Percentiles rank a stretch among this genome's conserved stretches.
These are phyloP conservation scores for Fusarium hainanense DNA, from an alignment of 2,329 filamentous ascomycete genomes.

Conservation along the genomic window DNA sequence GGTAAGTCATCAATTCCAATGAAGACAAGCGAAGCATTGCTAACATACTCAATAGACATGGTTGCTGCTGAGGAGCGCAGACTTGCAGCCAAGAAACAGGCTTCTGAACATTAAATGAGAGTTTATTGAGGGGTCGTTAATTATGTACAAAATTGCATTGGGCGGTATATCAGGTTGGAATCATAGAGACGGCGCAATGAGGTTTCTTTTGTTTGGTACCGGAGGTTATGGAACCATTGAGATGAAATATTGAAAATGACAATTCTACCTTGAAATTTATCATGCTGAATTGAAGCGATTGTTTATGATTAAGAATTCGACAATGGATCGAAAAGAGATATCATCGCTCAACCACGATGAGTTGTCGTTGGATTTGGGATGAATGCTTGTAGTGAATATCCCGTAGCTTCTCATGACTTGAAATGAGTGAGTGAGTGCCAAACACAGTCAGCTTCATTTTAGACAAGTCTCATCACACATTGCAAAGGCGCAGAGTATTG, in stretches of 20 bases:
- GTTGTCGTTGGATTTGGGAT: not conserved
- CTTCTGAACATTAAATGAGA: constrained; percentile 5
- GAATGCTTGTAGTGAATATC: not conserved
- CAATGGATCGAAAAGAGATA: not conserved
- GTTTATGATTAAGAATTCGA: not conserved
- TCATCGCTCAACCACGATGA: not conserved
- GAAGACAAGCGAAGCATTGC: not conserved
- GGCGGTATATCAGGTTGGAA: not conserved
- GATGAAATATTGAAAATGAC: not conserved
- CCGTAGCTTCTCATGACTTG: no score
- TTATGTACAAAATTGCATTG: constrained; percentile 20
- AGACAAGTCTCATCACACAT: not conserved
- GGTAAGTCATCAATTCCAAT: constrained; percentile 59
- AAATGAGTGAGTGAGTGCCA: not conserved
- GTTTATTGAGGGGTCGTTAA: not conserved
- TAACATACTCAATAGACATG: constrained; percentile 72
- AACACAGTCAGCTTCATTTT: not conserved
- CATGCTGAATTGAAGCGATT: not conserved
- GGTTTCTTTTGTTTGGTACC: not conserved
- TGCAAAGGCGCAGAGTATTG: not conserved
- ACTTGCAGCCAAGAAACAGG: constrained; percentile 56
- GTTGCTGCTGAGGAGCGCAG: constrained; percentile 80
- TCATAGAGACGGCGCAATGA: constrained; percentile 4
- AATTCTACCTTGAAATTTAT: not conserved
- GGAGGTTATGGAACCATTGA: not conserved